Evolutionary conservation across 1,284 basidiomycete species (phyloP), one percentile per base, ranked within the genome.

Genomic region (Phenoliferia sp.): DNA sequence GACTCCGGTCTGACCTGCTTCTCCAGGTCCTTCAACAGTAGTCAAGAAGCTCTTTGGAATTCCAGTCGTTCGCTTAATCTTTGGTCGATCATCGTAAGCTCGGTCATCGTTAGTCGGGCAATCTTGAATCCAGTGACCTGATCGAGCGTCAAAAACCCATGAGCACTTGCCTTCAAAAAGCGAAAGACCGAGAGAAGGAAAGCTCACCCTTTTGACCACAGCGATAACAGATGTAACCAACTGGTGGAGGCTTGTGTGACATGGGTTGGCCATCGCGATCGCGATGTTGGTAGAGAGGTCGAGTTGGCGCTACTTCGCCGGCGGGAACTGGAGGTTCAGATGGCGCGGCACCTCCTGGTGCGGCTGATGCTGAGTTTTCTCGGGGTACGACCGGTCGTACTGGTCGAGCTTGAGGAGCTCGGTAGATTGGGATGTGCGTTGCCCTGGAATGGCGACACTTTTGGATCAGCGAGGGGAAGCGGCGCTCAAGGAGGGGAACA

Each of bases 81-180:
- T 88, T 62, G 95, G 95, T 68, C 90, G 84, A 76, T 98, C 91
- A 79, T 96, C 92, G 73, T 88, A 96, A 39, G 94, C 92, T 44
- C 91, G 89, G 78, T 99, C 92, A 74, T 91, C 93, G 78, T 98
- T 98, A 3, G 93, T 96, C 0, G 96, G 96, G 78, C 96, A 99
- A 73, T 96, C 92, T 79, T 99, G 95, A 73, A 99, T 99, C 96
- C 96, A 99, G 77, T 99, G 96, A 34, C 94, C 92, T 94, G 79
- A 34, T 44, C 2, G 22, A 2, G 35, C 59, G 35, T n/a, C n/a
- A n/a, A n/a, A n/a, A n/a, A 33, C 12, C 34, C 28, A 22, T 57
- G 29, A 32, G 55, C 28, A 19, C 28, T 16, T 26, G 26, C 65
- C 36, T 62, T 62, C 61, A 44, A 56, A 32, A 32, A 33, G 32